Evolutionary conservation across 2,329 filamentous ascomycete genomes (phyloP).

Genomic region (Decorospora gaudefroyi): DNA sequence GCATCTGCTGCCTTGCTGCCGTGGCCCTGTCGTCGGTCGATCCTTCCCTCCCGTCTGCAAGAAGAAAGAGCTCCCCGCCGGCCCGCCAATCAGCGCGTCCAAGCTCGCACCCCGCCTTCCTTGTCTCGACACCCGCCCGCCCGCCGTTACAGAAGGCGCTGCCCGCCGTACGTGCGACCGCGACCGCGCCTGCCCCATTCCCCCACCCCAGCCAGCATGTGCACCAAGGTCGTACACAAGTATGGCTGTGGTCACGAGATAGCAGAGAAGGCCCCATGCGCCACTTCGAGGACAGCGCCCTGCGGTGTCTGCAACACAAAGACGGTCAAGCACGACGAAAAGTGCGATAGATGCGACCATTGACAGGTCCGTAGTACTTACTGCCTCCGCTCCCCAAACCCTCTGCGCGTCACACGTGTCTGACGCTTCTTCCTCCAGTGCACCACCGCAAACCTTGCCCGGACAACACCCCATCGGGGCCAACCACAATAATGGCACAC

Average conservation of each 20-base stretch:
- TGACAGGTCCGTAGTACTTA: no score
- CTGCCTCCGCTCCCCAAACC: conserved; percentile 13
- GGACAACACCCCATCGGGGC: conserved; percentile 42
- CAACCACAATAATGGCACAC: conserved; percentile 38
- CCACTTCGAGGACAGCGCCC: conserved; percentile 51
- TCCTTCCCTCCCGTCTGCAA: no score
- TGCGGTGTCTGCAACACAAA: conserved; percentile 51
- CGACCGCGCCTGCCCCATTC: conserved; percentile 22
- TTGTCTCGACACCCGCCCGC: conserved; percentile 12
- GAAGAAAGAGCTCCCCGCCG: conserved; percentile 28
- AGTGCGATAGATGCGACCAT: conserved; percentile 53
- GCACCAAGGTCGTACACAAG: conserved; percentile 53
- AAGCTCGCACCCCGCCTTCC: conserved; percentile 31
- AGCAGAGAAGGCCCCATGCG: conserved; percentile 52
- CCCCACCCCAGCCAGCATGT: conserved; percentile 47
- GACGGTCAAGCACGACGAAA: conserved; percentile 54
- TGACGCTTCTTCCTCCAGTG: conserved; percentile 35
- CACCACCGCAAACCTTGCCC: conserved; percentile 39
- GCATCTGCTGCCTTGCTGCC: conserved; percentile 13
- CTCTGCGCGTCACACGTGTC: conserved; percentile 29
- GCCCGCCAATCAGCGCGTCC: conserved; percentile 34
- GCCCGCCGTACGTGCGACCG: conserved; percentile 28
- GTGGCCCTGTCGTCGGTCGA: no score
- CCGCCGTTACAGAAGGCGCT: conserved; percentile 31
- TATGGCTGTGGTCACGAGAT: conserved; percentile 55